Evolutionary conservation across 805 yeast genomes (phyloP).

Genomic region (Schwanniomyces vanrijiae): DNA sequence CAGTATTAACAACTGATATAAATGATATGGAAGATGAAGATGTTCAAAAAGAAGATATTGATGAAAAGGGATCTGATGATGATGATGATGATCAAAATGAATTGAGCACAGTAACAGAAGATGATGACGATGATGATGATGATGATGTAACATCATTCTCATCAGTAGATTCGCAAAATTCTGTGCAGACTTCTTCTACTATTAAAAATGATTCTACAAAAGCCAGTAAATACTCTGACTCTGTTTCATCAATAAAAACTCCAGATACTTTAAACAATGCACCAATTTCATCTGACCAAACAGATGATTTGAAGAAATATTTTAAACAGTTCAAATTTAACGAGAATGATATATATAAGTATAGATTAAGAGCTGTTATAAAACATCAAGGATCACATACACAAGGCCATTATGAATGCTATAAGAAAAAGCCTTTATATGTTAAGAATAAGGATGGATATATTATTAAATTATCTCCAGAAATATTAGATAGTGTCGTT

Average conservation of each 20-base stretch:
- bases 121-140: slow-evolving; percentile 15
- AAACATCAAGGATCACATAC: slow-evolving; percentile 88
- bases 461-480: slow-evolving; percentile 42
- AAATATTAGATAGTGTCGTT: slow-evolving; percentile 29
- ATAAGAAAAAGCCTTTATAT: slow-evolving; percentile 68
- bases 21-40: slow-evolving; percentile 33
- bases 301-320: slow-evolving; percentile 32
- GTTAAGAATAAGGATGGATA: slow-evolving; percentile 45
- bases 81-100: slow-evolving; percentile 25
- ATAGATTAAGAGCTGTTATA: slow-evolving; percentile 68
- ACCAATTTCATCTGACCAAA: slow-evolving; percentile 39
- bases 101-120: slow-evolving; percentile 10
- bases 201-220: slow-evolving; percentile 8
- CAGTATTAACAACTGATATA: slow-evolving; percentile 26
- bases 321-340: slow-evolving; percentile 38
- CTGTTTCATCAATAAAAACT: slow-evolving; percentile 10
- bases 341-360: slow-evolving; percentile 45
- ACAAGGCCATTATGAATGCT: slow-evolving; percentile 90
- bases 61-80: slow-evolving; percentile 31
- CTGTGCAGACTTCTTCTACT: slow-evolving; percentile 6
- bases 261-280: slow-evolving; percentile 34
- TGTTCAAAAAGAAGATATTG: slow-evolving; percentile 39
- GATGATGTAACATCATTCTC: slow-evolving; percentile 19
- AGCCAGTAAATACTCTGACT: slow-evolving; percentile 10
- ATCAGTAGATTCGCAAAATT: slow-evolving; percentile 15